phyloP scores from a whole-genome alignment of 352 stramenopile species.

The Thraustotheca clavata region DNA sequence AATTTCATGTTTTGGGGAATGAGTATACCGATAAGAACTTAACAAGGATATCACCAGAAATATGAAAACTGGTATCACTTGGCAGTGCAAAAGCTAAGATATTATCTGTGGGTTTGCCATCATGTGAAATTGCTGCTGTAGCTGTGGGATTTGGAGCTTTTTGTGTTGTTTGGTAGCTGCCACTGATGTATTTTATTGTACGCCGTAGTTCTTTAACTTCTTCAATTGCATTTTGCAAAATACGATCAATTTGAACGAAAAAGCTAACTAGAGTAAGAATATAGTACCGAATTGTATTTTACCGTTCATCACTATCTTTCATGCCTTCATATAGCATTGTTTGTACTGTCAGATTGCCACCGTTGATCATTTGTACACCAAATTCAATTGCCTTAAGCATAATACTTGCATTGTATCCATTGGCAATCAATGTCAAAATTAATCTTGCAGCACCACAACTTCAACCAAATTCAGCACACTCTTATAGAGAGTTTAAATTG shows the following conservation, averaged over 20 bases:
- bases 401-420: slow-evolving; percentile 1
- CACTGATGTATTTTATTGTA: slow-evolving; percentile 21
- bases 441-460: slow-evolving; percentile 16
- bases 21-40: slow-evolving; percentile 13
- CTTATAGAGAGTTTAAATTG: not conserved
- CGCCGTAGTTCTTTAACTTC: slow-evolving; percentile 22
- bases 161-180: not conserved
- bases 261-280: not conserved
- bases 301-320: slow-evolving; percentile 21
- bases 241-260: slow-evolving; percentile 23
- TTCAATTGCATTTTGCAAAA: slow-evolving; percentile 21
- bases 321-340: slow-evolving; percentile 23
- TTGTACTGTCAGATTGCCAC: slow-evolving; percentile 23
- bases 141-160: no score
- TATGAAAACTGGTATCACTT: not conserved
- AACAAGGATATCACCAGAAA: slow-evolving; percentile 15
- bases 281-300: not conserved
- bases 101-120: not conserved
- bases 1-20: no score
- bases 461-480: no score
- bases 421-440: slow-evolving; percentile 17
- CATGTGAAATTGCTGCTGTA: no score
- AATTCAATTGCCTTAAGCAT: slow-evolving; percentile 19
- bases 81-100: not conserved
- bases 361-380: slow-evolving; percentile 20